These are phyloP conservation scores for Pythium insidiosum DNA, from an alignment of 352 stramenopile genomes.

Conservation along the genomic window DNA sequence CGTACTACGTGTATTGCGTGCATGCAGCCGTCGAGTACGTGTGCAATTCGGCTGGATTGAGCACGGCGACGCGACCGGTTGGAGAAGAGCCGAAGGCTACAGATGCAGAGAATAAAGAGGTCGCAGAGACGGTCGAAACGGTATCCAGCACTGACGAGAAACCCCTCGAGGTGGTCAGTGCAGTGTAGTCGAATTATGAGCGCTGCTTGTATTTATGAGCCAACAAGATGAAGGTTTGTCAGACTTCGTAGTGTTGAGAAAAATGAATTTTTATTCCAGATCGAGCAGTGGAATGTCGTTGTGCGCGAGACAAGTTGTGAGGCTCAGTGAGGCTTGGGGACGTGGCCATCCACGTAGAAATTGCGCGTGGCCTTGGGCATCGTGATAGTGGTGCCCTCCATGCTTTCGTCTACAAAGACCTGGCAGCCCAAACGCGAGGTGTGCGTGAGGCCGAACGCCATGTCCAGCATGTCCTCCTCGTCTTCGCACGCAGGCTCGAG, in stretches of 20 bases:
- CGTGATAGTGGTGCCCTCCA: slow-evolving; percentile 87
- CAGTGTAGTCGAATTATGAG: too few species aligned
- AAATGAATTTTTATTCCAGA: too few species aligned
- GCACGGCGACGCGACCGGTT: neutral
- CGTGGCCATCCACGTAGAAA: slow-evolving; percentile 99
- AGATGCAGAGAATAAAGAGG: neutral
- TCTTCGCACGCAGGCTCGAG: slow-evolving; percentile 92
- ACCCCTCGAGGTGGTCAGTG: too few species aligned
- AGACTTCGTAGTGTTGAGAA: too few species aligned
- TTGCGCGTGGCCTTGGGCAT: slow-evolving; percentile 96
- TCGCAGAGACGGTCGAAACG: too few species aligned
- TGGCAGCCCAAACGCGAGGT: slow-evolving; percentile 91
- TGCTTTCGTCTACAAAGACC: slow-evolving; percentile 85
- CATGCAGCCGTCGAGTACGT: slow-evolving; percentile 80
- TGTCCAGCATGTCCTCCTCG: slow-evolving; percentile 99
- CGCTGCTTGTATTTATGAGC: too few species aligned
- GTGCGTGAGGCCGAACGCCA: slow-evolving; percentile 97
- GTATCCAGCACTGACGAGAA: too few species aligned
- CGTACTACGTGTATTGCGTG: slow-evolving; percentile 88
- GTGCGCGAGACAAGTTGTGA: too few species aligned
- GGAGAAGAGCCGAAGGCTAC: neutral
- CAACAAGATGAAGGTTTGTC: too few species aligned
- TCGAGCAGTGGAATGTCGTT: too few species aligned
- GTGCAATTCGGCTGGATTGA: slow-evolving; percentile 55
- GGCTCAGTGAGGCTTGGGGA: slow-evolving; percentile 91